Percentiles rank a stretch among this genome's conserved stretches.
phyloP scores from a whole-genome alignment of 208 protist genomes.

The Wallacemonas sp. region DNA sequence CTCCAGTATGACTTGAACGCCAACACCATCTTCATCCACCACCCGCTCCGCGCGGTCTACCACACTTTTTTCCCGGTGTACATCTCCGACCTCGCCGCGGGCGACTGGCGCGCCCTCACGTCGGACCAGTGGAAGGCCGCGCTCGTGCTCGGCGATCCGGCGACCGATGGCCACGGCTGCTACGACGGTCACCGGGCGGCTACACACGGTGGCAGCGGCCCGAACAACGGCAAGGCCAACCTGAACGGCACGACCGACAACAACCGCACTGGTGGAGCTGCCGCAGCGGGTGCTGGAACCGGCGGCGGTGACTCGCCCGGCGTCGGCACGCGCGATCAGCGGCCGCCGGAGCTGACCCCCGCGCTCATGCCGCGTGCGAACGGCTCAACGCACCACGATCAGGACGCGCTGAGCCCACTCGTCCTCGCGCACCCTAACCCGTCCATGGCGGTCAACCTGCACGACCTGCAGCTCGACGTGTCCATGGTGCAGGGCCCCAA shows the following conservation, averaged over 20 bases:
- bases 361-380: neutral
- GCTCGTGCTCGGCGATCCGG: conserved; percentile 33
- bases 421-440: neutral
- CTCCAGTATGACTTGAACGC: conserved; percentile 80
- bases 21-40: conserved; percentile 58
- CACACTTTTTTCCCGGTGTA: conserved; percentile 72
- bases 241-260: no score
- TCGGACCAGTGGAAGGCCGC: conserved; percentile 31
- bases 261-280: neutral
- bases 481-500: neutral
- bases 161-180: conserved; percentile 3
- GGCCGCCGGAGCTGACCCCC: neutral
- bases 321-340: neutral
- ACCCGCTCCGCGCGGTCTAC: conserved; percentile 54
- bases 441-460: conserved; percentile 14
- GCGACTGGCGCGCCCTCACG: conserved; percentile 40
- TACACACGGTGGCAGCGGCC: neutral
- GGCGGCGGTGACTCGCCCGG: neutral
- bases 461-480: conserved; percentile 11
- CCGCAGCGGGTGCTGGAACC: no score
- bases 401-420: neutral
- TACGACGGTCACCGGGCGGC: neutral
- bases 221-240: neutral
- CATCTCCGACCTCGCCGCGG: conserved; percentile 68
- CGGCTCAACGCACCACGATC: neutral